These are phyloP conservation scores for Globisporangium abappressorium DNA, from an alignment of 352 stramenopile genomes.

Conservation along the genomic window DNA sequence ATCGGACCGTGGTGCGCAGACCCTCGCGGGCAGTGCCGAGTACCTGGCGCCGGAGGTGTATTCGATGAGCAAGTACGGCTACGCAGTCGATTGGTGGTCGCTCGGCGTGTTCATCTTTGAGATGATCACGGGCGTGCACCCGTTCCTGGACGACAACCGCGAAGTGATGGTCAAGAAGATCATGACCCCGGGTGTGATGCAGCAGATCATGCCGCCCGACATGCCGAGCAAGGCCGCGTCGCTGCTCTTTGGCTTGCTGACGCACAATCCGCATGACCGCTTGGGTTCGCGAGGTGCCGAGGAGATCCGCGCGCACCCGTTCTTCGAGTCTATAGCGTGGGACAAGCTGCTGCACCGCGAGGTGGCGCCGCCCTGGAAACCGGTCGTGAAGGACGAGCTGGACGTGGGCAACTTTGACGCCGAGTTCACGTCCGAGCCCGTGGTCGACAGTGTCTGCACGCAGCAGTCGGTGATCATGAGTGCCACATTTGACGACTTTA, in stretches of 20 bases:
- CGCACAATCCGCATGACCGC: conserved; percentile 66
- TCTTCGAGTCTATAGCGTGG: conserved; percentile 85
- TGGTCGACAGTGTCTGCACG: conserved; percentile 74
- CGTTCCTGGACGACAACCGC: conserved; percentile 87
- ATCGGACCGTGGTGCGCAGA: conserved; percentile 64
- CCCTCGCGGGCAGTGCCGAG: conserved; percentile 80
- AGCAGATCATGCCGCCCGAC: conserved; percentile 54
- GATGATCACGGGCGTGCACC: conserved; percentile 88
- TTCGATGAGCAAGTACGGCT: conserved; percentile 70
- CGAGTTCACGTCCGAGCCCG: conserved; percentile 71
- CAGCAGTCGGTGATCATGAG: conserved; percentile 55
- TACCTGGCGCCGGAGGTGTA: conserved; percentile 90
- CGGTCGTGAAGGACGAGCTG: conserved; percentile 61
- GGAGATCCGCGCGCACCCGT: conserved; percentile 80
- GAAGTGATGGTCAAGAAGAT: conserved; percentile 87
- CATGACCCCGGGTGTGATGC: conserved; percentile 63
- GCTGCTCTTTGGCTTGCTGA: conserved; percentile 73
- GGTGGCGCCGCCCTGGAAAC: conserved; percentile 55
- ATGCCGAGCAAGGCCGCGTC: conserved; percentile 69
- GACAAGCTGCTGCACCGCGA: conserved; percentile 67
- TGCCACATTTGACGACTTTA: conserved; percentile 70
- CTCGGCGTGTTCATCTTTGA: conserved; percentile 89
- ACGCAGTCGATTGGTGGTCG: conserved; percentile 92
- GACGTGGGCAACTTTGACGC: conserved; percentile 79
- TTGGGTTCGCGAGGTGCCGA: conserved; percentile 55